Evolutionary conservation across 495 filamentous ascomycete genomes (phyloP).

Genomic region (Symbiotaphrina buchneri): DNA sequence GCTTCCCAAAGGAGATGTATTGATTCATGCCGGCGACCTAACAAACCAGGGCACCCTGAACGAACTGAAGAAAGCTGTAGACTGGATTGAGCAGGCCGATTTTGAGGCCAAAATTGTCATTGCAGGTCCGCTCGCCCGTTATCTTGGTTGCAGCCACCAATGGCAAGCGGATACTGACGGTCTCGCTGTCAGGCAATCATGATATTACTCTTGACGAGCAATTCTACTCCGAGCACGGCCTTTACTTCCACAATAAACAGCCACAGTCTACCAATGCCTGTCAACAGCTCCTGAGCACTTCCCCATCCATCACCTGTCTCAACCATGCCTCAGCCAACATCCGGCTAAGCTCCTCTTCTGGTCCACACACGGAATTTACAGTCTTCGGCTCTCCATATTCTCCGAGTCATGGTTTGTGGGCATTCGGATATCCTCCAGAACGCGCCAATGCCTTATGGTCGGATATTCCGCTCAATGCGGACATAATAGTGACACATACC

Average conservation of each 20-base stretch:
- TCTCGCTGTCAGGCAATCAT: constrained; percentile 38
- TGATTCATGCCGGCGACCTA: constrained; percentile 38
- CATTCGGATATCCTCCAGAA: constrained; percentile 37
- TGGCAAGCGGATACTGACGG: neutral
- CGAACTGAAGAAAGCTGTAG: constrained; percentile 27
- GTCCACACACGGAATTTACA: constrained; percentile 42
- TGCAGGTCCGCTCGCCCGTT: constrained; percentile 20
- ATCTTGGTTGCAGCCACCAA: neutral
- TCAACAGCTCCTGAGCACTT: constrained; percentile 26
- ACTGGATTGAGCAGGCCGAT: constrained; percentile 31
- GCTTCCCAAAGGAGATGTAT: constrained; percentile 31
- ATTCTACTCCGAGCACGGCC: constrained; percentile 35
- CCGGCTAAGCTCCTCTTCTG: constrained; percentile 27
- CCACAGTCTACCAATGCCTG: constrained; percentile 32
- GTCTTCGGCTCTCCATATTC: constrained; percentile 60
- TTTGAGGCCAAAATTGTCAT: constrained; percentile 34
- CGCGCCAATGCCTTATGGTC: constrained; percentile 26
- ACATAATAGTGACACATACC: constrained; percentile 25
- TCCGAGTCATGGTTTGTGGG: constrained; percentile 40
- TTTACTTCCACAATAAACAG: constrained; percentile 33
- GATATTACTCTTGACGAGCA: constrained; percentile 46
- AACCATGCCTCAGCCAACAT: constrained; percentile 36
- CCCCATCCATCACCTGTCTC: constrained; percentile 38
- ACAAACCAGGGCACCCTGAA: constrained; percentile 29
- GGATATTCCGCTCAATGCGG: constrained; percentile 19